Evolutionary conservation across 306 rosid species (phyloP), one percentile per base, ranked within the genome.

Genomic region (Astragalus membranaceus): DNA sequence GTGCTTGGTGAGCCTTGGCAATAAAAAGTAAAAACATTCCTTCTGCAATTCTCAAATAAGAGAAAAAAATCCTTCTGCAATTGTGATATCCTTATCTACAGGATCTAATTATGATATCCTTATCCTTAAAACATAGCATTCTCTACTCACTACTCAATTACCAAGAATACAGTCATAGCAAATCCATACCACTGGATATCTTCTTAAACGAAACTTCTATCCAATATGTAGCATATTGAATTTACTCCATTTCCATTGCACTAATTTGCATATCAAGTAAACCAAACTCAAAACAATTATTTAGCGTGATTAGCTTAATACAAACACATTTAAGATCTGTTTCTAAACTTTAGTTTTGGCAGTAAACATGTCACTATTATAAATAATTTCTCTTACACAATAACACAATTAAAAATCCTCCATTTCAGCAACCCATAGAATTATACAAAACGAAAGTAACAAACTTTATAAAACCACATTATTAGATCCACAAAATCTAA

Each of bases 401-500:
- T 46, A 57, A 58, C 62, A 52, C 8, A 51, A 4, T 46, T 11
- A 41, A 36, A 58, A 61, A 16, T 7, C 17, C 11, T 43, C 71
- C 32, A 57, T 55, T 69, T 57, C 61, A 56, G 1, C 65, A 33
- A 17, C 36, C 36, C 4, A 67, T 30, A 33, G 35, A 3, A 39
- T 10, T 39, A 36, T 6, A 59, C 4, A n/a, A 13, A 54, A 57
- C 6, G 0, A 37, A 67, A 69, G 66, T 23, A 69, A 43, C 35
- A 5, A 67, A 68, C 65, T 79, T 68, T 11, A 54, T 0, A 68
- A 37, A 46, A 53, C 26, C 72, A 72, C 64, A 64, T 67, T 36
- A 70, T 2, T 13, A 78, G 76, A 82, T 82, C 78, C 20, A 67
- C 7, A 49, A 52, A 6, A 9, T 8, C 7, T 29, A 70, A 23